A percentile compares a stretch with the other conserved stretches of the same genome.
phyloP scores from a whole-genome alignment of 306 rosid genomes.

The Coriaria nepalensis region DNA sequence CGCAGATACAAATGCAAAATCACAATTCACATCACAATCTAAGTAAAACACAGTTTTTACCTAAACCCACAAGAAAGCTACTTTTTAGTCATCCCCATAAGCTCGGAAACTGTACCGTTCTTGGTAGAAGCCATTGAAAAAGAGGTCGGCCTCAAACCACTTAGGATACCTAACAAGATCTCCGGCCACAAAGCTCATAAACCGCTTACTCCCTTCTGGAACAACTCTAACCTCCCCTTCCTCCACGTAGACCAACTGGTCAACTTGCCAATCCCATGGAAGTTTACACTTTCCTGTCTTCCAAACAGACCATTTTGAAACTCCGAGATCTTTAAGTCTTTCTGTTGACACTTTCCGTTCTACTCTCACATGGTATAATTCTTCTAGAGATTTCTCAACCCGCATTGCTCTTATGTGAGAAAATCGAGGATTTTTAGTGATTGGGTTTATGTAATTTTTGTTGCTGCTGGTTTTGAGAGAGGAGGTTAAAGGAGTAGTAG shows the following conservation, averaged over 20 bases:
- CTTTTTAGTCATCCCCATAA: constrained; percentile 49
- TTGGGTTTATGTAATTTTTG: constrained; percentile 14
- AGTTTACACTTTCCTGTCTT: constrained; percentile 63
- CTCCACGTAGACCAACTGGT: constrained; percentile 78
- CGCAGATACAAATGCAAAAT: too few species aligned
- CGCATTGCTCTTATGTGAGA: constrained; percentile 38
- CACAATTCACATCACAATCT: too few species aligned
- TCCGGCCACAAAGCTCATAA: constrained; percentile 70
- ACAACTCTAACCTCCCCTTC: constrained; percentile 91
- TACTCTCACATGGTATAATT: constrained; percentile 60
- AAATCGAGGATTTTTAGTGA: constrained; percentile 10
- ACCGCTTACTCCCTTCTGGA: constrained; percentile 68
- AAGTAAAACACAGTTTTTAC: too few species aligned
- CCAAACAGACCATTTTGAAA: constrained; percentile 81
- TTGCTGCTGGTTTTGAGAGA: constrained; percentile 20
- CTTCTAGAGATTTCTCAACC: constrained; percentile 64
- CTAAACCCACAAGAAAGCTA: too few species aligned
- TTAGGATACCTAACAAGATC: constrained; percentile 76
- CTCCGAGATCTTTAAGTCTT: constrained; percentile 53
- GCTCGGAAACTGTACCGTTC: constrained; percentile 81
- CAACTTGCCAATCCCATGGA: constrained; percentile 97
- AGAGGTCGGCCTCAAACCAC: constrained; percentile 88
- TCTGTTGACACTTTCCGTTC: constrained; percentile 48
- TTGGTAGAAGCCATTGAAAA: constrained; percentile 74
- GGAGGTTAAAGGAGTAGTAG: constrained; percentile 25